Evolutionary conservation across 805 yeast species (phyloP).

Genomic region (Lachancea quebecensis): DNA sequence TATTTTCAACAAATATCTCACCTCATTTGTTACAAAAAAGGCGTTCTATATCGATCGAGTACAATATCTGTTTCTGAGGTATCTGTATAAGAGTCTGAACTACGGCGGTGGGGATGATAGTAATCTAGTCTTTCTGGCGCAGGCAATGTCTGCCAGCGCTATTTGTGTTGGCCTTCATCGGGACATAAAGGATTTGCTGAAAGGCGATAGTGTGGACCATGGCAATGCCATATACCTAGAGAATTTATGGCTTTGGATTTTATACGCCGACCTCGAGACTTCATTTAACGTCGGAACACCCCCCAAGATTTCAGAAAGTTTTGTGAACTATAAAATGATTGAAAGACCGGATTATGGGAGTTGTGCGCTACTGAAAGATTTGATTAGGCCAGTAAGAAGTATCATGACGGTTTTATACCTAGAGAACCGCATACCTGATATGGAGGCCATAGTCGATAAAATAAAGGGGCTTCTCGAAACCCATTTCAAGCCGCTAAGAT

Average conservation of each 20-base stretch:
- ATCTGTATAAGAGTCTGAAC: constrained; percentile 6
- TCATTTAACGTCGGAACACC: constrained; percentile 11
- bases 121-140: constrained; percentile 4
- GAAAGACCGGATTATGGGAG: constrained; percentile 1
- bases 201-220: neutral
- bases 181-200: constrained; percentile 4
- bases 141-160: constrained; percentile 7
- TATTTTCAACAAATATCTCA: constrained; percentile 10
- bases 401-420: constrained; percentile 1
- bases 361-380: constrained; percentile 1
- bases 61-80: constrained; percentile 23
- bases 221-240: constrained; percentile 8
- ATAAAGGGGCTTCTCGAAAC: neutral
- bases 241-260: constrained; percentile 10
- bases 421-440: constrained; percentile 5
- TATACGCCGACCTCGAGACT: constrained; percentile 11
- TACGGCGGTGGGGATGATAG: constrained; percentile 9
- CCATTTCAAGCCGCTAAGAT: constrained; percentile 1
- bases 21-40: constrained; percentile 17
- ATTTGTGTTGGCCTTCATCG: constrained; percentile 11
- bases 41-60: constrained; percentile 25
- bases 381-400: neutral
- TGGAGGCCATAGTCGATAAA: neutral
- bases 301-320: constrained; percentile 4
- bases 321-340: constrained; percentile 1